A percentile compares a stretch with the other conserved stretches of the same genome.
These are phyloP conservation scores for Colletotrichum coccodes DNA, from an alignment of 2,329 filamentous ascomycete genomes.

Conservation along the genomic window DNA sequence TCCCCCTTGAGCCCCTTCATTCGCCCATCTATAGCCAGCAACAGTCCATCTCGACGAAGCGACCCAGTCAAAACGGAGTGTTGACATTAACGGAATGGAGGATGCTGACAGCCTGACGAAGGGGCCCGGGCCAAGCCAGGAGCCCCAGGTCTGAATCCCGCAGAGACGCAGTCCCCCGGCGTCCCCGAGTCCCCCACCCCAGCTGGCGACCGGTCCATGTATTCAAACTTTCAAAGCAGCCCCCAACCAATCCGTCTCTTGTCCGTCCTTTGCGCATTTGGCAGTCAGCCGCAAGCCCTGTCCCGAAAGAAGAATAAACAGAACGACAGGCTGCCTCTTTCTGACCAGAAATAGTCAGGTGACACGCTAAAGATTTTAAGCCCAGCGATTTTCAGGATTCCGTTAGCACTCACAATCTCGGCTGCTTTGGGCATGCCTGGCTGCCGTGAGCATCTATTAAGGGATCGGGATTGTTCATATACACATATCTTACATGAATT, in stretches of 20 bases:
- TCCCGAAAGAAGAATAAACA: background rate
- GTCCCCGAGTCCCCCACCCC: background rate
- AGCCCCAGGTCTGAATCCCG: background rate
- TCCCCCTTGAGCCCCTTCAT: background rate
- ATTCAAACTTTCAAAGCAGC: background rate
- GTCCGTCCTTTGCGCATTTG: background rate
- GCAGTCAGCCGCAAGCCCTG: background rate
- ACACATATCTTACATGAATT: too few species aligned
- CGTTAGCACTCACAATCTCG: background rate
- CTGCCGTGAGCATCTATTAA: background rate
- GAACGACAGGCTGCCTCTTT: background rate
- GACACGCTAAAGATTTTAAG: background rate
- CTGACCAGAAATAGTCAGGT: background rate
- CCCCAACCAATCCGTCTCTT: background rate
- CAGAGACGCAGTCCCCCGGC: background rate
- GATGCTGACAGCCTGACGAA: conserved; percentile 2
- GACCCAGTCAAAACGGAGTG: background rate
- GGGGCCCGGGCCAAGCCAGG: conserved; percentile 13
- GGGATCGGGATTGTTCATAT: too few species aligned
- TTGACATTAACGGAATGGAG: background rate
- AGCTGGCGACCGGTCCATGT: background rate
- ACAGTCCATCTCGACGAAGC: background rate
- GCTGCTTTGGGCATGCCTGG: background rate
- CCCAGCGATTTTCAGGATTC: background rate
- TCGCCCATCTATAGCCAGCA: background rate